Evolutionary conservation across 1,139 yeast genomes (phyloP), one percentile per base, ranked within the genome.

Genomic region (Torulaspora pretoriensis): DNA sequence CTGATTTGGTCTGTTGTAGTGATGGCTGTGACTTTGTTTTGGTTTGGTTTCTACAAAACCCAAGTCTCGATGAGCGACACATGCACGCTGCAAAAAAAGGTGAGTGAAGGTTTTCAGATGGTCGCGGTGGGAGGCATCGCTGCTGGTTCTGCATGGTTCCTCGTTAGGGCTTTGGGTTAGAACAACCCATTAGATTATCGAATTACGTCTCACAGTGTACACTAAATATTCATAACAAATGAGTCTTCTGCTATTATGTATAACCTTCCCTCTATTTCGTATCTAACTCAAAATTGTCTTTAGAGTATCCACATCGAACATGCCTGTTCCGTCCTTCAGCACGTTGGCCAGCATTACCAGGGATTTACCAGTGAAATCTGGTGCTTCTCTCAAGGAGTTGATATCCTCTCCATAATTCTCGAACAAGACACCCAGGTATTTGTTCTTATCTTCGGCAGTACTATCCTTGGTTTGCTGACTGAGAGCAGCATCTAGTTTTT

Each of bases 121-220:
- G 82, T 89, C 46, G 69, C 84, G 16, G 90, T 88, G 42, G 98
- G 98, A 35, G 95, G 97, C 13, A 70, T 85, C 27, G 98, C 98
- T 22, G 98, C 98, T 4, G 95, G 96, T 6, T 87, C 95, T 22
- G 97, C 98, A 16, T 92, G 96, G 96, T 80, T 81, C 37, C 77
- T 90, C 63, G 97, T 92, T 36, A 83, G 81, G 62, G 45, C 35
- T 48, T 55, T 29, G 52, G 47, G 38, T 55, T 51, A 25, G 37
- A 24, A 10, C 13, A 22, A 27, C 24, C 16, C 28, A 27, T 27
- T n/a, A 17, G 22, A 25, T 22, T 26, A 23, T 31, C 36, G 12
- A 17, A 13, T 8, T n/a, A 26, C 22, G 29, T 17, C 12, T 32
- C 31, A 31, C 30, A 30, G 38, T 46, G 49, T 46, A 46, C 29